These are phyloP conservation scores for Cercophora sp. DNA, from an alignment of 495 filamentous ascomycete genomes.

Conservation along the genomic window DNA sequence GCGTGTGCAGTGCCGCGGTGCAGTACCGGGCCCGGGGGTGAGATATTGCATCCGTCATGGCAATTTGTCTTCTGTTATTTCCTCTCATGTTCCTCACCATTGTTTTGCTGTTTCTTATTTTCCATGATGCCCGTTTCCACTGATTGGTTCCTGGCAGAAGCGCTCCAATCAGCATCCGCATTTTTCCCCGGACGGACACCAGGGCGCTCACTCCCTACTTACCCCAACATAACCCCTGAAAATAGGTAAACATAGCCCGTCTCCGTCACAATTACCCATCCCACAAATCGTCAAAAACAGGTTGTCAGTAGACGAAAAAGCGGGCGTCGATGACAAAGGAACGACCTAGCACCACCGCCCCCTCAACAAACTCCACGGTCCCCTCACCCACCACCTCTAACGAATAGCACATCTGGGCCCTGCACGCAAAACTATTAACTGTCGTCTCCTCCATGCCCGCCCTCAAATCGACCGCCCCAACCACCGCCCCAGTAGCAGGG, in stretches of 20 bases:
- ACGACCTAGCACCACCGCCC: not conserved
- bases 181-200: no score
- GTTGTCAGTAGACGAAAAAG: no score
- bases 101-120: not conserved
- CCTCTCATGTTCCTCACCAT: not conserved
- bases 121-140: not conserved
- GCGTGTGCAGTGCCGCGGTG: no score
- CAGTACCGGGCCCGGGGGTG: no score
- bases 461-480: slow-evolving; percentile 17
- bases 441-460: slow-evolving; percentile 5
- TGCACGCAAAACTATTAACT: slow-evolving; percentile 29
- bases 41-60: no score
- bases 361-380: slow-evolving; percentile 5
- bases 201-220: no score
- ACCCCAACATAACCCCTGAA: not conserved
- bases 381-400: slow-evolving; percentile 11
- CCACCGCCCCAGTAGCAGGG: slow-evolving; percentile 20
- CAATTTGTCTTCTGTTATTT: not conserved
- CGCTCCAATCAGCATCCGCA: no score
- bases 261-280: not conserved
- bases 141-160: no score
- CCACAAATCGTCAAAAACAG: not conserved
- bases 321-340: no score
- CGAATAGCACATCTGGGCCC: slow-evolving; percentile 25
- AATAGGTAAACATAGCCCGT: not conserved